Evolutionary conservation across 805 yeast genomes (phyloP), one percentile per base, ranked within the genome.

Genomic region (Pichia deserticola): DNA sequence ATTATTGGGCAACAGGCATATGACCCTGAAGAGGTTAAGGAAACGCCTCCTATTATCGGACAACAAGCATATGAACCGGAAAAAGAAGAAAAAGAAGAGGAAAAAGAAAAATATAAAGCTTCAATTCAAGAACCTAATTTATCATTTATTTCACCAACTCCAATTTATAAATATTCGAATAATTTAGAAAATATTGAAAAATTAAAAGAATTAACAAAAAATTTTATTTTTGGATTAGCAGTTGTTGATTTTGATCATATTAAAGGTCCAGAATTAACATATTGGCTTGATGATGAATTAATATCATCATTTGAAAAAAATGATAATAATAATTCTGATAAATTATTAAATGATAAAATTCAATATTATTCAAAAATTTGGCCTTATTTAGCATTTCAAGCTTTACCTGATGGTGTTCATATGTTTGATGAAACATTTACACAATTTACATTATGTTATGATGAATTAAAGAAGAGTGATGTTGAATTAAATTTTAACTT

Each of bases 341-440:
- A 44, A 13, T 64, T 68, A 47, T 55, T 63, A 0, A 27, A 50
- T 7, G 57, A 51, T 5, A 69, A 66, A 38, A 57, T 62, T 36
- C 68, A 68, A 27, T 66, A 69, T 12, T 43, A 40, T 62, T 61
- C 30, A 58, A 59, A 68, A 4, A 68, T 85, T 20, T 93, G 97
- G 90, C 89, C 93, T 10, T 81, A 84, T 60, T 67, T 93, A 40
- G 95, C 99, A 3, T 93, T 93, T 61, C 97, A 90, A 63, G 95
- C 97, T 1, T 70, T 93, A 27, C 98, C 99, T 0, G 99, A 93
- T 67, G 98, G 98, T 5, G 84, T 95, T 3, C 99, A 93, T 64
- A 75, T 90, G 27, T 92, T 83, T 62, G 95, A 89, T 62, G 98
- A 93, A 65, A 89, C 96, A 0, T 89, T 90, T 61, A 84, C 96